Conservation (phyloP, 2,329 filamentous ascomycete species). For the Neofusicoccum laricinum region DNA sequence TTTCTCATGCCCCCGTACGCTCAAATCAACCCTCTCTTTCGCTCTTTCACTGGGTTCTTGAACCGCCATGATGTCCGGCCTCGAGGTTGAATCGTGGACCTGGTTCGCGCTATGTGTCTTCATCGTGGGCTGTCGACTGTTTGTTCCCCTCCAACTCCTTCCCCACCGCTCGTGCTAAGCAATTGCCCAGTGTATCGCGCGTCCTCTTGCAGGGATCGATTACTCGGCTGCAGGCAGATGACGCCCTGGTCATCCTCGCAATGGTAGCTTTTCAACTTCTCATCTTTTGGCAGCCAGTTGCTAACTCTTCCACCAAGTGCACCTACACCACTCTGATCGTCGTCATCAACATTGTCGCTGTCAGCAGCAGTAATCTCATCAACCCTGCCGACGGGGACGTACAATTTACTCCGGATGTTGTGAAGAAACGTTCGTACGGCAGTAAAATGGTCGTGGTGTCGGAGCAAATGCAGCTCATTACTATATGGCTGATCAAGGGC, state of each 20-base stretch:
- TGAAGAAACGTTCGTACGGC: slow-evolving; percentile 46
- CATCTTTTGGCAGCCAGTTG: background rate
- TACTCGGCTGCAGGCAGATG: slow-evolving; percentile 30
- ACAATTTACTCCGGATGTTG: slow-evolving; percentile 34
- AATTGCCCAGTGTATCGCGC: slow-evolving; percentile 31
- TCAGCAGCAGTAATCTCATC: slow-evolving; percentile 35
- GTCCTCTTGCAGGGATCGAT: slow-evolving; percentile 30
- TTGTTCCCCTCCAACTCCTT: slow-evolving; percentile 40
- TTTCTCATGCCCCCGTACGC: background rate
- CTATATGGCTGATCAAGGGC: slow-evolving; percentile 52
- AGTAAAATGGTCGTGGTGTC: slow-evolving; percentile 55
- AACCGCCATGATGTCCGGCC: slow-evolving; percentile 16
- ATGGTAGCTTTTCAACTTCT: slow-evolving; percentile 24
- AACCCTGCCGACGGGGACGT: slow-evolving; percentile 31
- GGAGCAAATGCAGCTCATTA: slow-evolving; percentile 52
- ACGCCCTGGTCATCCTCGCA: slow-evolving; percentile 34
- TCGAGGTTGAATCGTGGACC: slow-evolving; percentile 45
- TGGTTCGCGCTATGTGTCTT: slow-evolving; percentile 43
- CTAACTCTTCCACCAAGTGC: slow-evolving; percentile 20
- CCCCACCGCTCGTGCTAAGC: slow-evolving; percentile 23
- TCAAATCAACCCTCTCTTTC: background rate
- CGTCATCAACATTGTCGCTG: slow-evolving; percentile 31
- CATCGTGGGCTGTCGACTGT: slow-evolving; percentile 24
- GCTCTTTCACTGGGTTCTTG: background rate
- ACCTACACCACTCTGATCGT: slow-evolving; percentile 34